A percentile compares a stretch with the other conserved stretches of the same genome.
phyloP scores from a whole-genome alignment of 2,329 filamentous ascomycete species.

The Pestalotiopsis sp. region DNA sequence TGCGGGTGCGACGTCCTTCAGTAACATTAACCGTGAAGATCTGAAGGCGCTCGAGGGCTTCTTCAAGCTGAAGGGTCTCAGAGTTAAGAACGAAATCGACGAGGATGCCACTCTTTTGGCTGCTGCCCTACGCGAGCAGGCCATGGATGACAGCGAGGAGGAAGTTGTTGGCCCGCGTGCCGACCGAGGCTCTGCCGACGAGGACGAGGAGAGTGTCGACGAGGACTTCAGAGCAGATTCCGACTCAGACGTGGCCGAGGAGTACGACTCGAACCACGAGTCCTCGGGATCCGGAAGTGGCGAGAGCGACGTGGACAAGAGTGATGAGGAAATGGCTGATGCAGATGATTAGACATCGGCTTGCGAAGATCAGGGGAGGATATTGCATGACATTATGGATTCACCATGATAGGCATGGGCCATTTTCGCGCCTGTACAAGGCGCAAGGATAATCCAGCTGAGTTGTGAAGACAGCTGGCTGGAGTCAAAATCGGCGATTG shows the following conservation, averaged over 20 bases:
- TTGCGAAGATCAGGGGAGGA: not conserved
- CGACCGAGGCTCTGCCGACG: slow-evolving; percentile 89
- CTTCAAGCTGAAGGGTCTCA: slow-evolving; percentile 93
- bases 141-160: slow-evolving; percentile 71
- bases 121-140: slow-evolving; percentile 81
- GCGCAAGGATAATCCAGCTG: slow-evolving; percentile 32
- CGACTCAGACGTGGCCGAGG: slow-evolving; percentile 94
- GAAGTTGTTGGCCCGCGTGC: slow-evolving; percentile 71
- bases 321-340: slow-evolving; percentile 55
- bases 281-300: slow-evolving; percentile 75
- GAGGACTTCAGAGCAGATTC: slow-evolving; percentile 94
- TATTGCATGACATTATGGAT: not conserved
- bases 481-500: not conserved
- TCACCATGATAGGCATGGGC: not conserved
- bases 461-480: not conserved
- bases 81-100: slow-evolving; percentile 98
- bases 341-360: slow-evolving; percentile 44
- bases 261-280: slow-evolving; percentile 90
- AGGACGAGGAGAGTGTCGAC: slow-evolving; percentile 93
- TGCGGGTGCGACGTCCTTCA: slow-evolving; percentile 91
- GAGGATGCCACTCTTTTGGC: slow-evolving; percentile 84
- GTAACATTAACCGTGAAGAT: slow-evolving; percentile 98
- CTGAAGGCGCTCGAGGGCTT: slow-evolving; percentile 96
- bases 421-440: slow-evolving; percentile 26
- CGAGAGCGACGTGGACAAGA: slow-evolving; percentile 61